phyloP scores from a whole-genome alignment of 2,329 filamentous ascomycete species.

The Coniosporium tulheliwenetii region DNA sequence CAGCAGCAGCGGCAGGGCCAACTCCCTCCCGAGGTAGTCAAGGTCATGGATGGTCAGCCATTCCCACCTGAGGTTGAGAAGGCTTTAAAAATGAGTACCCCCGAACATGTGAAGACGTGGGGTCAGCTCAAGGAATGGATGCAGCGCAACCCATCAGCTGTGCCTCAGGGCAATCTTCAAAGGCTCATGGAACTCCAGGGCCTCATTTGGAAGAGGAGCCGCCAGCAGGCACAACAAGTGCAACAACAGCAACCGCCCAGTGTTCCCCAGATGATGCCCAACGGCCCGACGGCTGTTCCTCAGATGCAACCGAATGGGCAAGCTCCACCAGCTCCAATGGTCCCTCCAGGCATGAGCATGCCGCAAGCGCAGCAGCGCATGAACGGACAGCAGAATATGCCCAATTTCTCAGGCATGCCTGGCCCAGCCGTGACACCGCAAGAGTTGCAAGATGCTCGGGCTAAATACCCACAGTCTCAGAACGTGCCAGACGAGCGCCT shows the following conservation, averaged over 20 bases:
- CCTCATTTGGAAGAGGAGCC: conserved; percentile 26
- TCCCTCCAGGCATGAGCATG: conserved; percentile 11
- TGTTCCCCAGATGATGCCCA: conserved; percentile 4
- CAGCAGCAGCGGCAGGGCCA: conserved; percentile 5
- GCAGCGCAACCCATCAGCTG: conserved; percentile 25
- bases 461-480: conserved; percentile 15
- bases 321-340: conserved; percentile 25
- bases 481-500: conserved; percentile 27
- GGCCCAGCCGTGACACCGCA: conserved; percentile 19
- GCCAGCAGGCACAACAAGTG: conserved; percentile 11
- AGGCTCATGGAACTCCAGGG: conserved; percentile 22
- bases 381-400: conserved; percentile 5
- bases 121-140: conserved; percentile 40
- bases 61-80: not conserved
- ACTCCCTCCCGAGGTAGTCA: not conserved
- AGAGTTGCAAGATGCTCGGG: conserved; percentile 23
- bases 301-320: conserved; percentile 8
- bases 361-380: conserved; percentile 6
- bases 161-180: conserved; percentile 23
- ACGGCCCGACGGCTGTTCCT: conserved; percentile 2
- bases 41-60: too few relatives aligned
- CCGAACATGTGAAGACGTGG: conserved; percentile 38
- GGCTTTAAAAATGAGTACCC: conserved; percentile 14
- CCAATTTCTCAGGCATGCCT: conserved; percentile 1
- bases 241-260: conserved; percentile 4